These are phyloP conservation scores for Mycena leptocephala DNA, from an alignment of 768 basidiomycete genomes.

Conservation along the genomic window DNA sequence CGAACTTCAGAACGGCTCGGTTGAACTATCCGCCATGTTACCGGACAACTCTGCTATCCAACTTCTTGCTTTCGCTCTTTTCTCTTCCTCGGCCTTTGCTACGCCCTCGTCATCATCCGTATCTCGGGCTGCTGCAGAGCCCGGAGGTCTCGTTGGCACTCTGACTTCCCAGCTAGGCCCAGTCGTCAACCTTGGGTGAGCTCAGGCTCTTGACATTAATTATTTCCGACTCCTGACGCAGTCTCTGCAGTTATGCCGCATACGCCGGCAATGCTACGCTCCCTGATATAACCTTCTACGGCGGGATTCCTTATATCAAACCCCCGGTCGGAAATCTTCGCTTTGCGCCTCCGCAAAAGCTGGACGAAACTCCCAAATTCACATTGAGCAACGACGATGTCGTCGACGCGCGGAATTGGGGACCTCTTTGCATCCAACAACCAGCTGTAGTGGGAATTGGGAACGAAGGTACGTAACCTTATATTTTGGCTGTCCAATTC, in stretches of 20 bases:
- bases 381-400: slow-evolving; percentile 35
- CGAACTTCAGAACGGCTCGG: too few species aligned
- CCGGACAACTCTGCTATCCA: not conserved
- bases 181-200: slow-evolving; percentile 35
- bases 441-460: slow-evolving; percentile 56
- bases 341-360: slow-evolving; percentile 48
- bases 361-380: slow-evolving; percentile 41
- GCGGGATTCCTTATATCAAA: slow-evolving; percentile 55
- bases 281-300: slow-evolving; percentile 52
- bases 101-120: not conserved
- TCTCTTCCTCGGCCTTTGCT: slow-evolving; percentile 12
- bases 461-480: slow-evolving; percentile 46
- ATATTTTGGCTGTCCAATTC: not conserved
- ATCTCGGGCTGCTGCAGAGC: not conserved
- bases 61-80: slow-evolving; percentile 27
- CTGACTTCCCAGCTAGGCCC: slow-evolving; percentile 30
- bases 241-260: slow-evolving; percentile 41
- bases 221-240: not conserved
- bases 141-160: not conserved
- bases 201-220: not conserved
- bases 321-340: slow-evolving; percentile 54
- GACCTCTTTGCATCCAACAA: slow-evolving; percentile 55
- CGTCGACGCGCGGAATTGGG: slow-evolving; percentile 54
- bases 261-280: slow-evolving; percentile 47
- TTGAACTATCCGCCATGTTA: slow-evolving; percentile 1